phyloP scores from a whole-genome alignment of 768 basidiomycete genomes.

The Pilatotrama ljubarskyi region DNA sequence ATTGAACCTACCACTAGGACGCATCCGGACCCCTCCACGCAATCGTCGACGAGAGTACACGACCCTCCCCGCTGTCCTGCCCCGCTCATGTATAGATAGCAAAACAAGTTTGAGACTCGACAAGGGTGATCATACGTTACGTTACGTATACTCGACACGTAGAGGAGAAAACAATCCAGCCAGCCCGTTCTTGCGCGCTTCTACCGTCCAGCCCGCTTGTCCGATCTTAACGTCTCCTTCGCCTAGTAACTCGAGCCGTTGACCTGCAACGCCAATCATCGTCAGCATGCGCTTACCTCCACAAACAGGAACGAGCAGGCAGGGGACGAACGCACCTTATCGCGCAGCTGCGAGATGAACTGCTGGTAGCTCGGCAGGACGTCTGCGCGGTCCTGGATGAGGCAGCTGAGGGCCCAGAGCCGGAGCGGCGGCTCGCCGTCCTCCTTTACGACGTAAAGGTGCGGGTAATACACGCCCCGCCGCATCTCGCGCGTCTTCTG shows the following conservation, averaged over 20 bases:
- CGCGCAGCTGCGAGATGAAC: slow-evolving; percentile 86
- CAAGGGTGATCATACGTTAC: slow-evolving; percentile 15
- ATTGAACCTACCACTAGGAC: neutral
- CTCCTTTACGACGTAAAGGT: slow-evolving; percentile 96
- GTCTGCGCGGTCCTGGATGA: slow-evolving; percentile 96
- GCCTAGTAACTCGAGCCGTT: slow-evolving; percentile 29
- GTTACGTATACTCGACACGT: slow-evolving; percentile 20
- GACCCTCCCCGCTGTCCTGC: neutral
- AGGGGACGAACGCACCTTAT: slow-evolving; percentile 58
- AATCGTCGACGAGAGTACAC: neutral
- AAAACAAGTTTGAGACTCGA: neutral
- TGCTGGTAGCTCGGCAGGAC: slow-evolving; percentile 95
- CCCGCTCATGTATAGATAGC: slow-evolving; percentile 15
- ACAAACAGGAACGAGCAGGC: neutral
- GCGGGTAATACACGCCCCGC: slow-evolving; percentile 88
- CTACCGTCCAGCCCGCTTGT: neutral
- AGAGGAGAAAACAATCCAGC: slow-evolving; percentile 1
- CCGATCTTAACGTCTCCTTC: neutral
- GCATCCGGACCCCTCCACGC: neutral
- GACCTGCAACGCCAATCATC: slow-evolving; percentile 9
- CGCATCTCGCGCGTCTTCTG: slow-evolving; percentile 95
- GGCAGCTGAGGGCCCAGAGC: slow-evolving; percentile 90
- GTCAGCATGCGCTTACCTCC: neutral
- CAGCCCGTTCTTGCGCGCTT: slow-evolving; percentile 16
- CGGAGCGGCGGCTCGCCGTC: slow-evolving; percentile 95